Conservation (phyloP, 805 yeast genomes). For the Candida yuanshanica region DNA sequence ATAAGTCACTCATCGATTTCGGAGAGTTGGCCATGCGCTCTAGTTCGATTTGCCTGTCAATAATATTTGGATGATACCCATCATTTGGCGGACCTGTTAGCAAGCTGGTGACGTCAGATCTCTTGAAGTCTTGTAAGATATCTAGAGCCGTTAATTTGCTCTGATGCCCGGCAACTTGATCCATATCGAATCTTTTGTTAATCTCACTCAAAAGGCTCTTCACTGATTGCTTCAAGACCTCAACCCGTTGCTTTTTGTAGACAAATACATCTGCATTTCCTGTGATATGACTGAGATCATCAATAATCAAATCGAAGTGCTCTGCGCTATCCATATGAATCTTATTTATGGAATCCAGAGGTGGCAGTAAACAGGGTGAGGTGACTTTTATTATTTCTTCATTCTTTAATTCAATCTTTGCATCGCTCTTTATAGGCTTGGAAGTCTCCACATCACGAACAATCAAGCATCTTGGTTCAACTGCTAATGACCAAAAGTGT, state of each 20-base stretch:
- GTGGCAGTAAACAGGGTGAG: slow-evolving; percentile 72
- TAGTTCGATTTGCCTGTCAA: slow-evolving; percentile 54
- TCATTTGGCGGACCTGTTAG: slow-evolving; percentile 9
- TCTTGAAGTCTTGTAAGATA: slow-evolving; percentile 12
- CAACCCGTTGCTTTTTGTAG: slow-evolving; percentile 33
- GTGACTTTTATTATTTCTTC: slow-evolving; percentile 30
- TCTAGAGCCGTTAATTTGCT: slow-evolving; percentile 10
- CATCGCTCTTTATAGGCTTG: slow-evolving; percentile 44
- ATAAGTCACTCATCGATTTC: slow-evolving; percentile 44
- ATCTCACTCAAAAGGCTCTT: slow-evolving; percentile 20
- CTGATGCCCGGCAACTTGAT: neutral
- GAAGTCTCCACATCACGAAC: slow-evolving; percentile 63
- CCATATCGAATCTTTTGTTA: slow-evolving; percentile 15
- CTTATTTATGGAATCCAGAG: slow-evolving; percentile 40
- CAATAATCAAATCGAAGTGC: slow-evolving; percentile 45
- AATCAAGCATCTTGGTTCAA: slow-evolving; percentile 76
- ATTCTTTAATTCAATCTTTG: slow-evolving; percentile 30
- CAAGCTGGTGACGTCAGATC: slow-evolving; percentile 14
- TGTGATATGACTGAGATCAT: slow-evolving; percentile 32
- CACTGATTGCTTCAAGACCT: slow-evolving; percentile 30
- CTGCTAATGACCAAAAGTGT: slow-evolving; percentile 86
- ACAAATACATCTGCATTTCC: slow-evolving; percentile 34
- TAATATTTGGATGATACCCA: slow-evolving; percentile 35
- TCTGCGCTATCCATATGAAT: slow-evolving; percentile 43
- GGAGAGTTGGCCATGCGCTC: slow-evolving; percentile 38